These are phyloP conservation scores for Gymnopus androsaceus DNA, from an alignment of 1,284 basidiomycete species.

Conservation along the genomic window DNA sequence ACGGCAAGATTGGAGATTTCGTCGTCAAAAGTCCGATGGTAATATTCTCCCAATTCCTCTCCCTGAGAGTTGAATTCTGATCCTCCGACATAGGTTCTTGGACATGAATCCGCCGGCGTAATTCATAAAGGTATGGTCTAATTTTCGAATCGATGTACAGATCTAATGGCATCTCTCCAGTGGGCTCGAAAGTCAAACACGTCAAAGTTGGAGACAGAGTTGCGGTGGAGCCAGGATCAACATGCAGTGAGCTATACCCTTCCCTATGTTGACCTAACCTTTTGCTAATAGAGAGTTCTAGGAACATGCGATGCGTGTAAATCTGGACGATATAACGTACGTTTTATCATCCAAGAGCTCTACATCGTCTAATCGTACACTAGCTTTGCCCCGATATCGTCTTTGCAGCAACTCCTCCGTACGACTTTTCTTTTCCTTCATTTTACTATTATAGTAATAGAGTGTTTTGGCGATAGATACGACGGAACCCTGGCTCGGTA, in stretches of 20 bases:
- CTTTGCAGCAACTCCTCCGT: slow-evolving; percentile 89
- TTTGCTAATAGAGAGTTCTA: slow-evolving; percentile 20
- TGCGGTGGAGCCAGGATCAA: slow-evolving; percentile 82
- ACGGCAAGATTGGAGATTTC: slow-evolving; percentile 81
- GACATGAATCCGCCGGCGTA: slow-evolving; percentile 61
- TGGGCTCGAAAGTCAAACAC: slow-evolving; percentile 71
- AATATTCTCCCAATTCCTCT: slow-evolving; percentile 3
- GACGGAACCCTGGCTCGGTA: slow-evolving; percentile 87
- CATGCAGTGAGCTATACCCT: slow-evolving; percentile 55
- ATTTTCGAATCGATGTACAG: not conserved
- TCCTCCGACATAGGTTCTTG: slow-evolving; percentile 44
- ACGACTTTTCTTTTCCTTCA: too few relatives aligned
- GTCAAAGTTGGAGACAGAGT: slow-evolving; percentile 86
- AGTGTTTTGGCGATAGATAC: too few relatives aligned
- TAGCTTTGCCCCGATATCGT: slow-evolving; percentile 77
- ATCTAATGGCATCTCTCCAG: slow-evolving; percentile 32
- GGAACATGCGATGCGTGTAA: slow-evolving; percentile 70
- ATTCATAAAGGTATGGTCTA: slow-evolving; percentile 47
- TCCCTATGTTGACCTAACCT: not conserved
- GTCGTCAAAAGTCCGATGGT: slow-evolving; percentile 81
- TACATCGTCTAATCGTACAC: slow-evolving; percentile 8
- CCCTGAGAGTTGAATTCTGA: not conserved
- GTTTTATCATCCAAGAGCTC: slow-evolving; percentile 20
- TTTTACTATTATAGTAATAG: too few relatives aligned
- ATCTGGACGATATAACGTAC: slow-evolving; percentile 77